These are phyloP conservation scores for Pseudozyma tsukubaensis DNA, from an alignment of 1,284 basidiomycete species.

Conservation along the genomic window DNA sequence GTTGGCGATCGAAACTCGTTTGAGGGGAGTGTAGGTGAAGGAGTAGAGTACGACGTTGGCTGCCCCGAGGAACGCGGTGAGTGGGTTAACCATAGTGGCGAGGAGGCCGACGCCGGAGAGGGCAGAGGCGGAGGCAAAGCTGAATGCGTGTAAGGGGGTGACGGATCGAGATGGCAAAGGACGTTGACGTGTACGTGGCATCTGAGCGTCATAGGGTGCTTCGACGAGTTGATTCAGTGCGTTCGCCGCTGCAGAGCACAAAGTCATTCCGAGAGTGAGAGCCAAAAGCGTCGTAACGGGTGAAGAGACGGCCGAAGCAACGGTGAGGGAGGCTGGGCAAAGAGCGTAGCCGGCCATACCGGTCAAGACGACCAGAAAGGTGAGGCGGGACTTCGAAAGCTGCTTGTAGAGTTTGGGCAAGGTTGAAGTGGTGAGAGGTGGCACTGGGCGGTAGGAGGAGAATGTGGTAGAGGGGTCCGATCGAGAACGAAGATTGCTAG, in stretches of 20 bases:
- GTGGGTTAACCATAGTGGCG: conserved; percentile 86
- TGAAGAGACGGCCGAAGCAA: conserved; percentile 31
- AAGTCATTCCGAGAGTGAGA: conserved; percentile 86
- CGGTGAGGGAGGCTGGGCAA: conserved; percentile 71
- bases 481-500: conserved; percentile 24
- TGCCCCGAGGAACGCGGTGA: conserved; percentile 84
- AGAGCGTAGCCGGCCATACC: conserved; percentile 93
- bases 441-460: conserved; percentile 48
- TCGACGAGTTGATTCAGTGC: conserved; percentile 95
- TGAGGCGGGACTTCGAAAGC: conserved; percentile 88
- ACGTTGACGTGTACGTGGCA: conserved; percentile 87
- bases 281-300: conserved; percentile 75
- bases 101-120: conserved; percentile 82
- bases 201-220: conserved; percentile 95
- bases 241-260: conserved; percentile 94
- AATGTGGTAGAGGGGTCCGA: conserved; percentile 27
- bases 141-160: conserved; percentile 83
- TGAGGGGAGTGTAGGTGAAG: conserved; percentile 91
- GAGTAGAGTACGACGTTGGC: conserved; percentile 91
- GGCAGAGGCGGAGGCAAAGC: conserved; percentile 82
- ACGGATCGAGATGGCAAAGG: conserved; percentile 88
- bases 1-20: conserved; percentile 87
- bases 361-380: conserved; percentile 87
- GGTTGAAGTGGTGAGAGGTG: conserved; percentile 27
- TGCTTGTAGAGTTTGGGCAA: conserved; percentile 75